Base-by-base conservation (phyloP, 495 filamentous ascomycete species). In the Aspergillus bertholletiae region DNA sequence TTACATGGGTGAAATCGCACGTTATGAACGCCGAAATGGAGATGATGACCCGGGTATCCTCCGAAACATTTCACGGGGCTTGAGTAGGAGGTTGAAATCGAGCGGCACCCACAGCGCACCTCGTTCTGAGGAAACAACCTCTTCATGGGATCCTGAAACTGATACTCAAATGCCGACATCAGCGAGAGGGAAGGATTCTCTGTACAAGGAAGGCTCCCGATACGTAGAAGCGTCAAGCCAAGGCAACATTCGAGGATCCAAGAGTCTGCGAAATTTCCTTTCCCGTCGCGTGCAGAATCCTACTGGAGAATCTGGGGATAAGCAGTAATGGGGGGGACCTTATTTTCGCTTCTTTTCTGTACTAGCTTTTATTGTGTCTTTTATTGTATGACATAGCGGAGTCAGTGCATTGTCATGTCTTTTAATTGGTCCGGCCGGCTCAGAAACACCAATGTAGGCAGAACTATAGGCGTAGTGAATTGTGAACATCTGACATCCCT, bases 1-100 rank as follows among this genome's bases (percentile, higher is more conserved):
- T 0, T 71, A 88, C 20, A 75, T 81, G 35, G 82, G 80, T n/a
- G 83, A 88, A 64, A 83, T 89, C 39, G 78, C 88, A 39, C 80
- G 82, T 30, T 56, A 85, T 26, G 80, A 80, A 57, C 78, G 69
- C 26, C 59, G 65, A 22, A 63, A 66, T 15, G 65, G 55, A 2
- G 72, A 75, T 27, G 68, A 72, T 5, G 68, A 61, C 15, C 59
- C 66, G 2, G 51, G 66, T 15, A 45, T 77, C 15, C 59, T 77
- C 53, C 61, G 61, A 46, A 59, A 57, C 6, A 61, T 76, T 17
- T 70, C 69, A 13, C 67, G 65, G n/a, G 60, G 64, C 2, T 61
- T 74, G 67, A 70, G 71, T 51, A 66, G 69, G 26, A 69, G 61
- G 24, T 34, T 69, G 49, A 74, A 73, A 48, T 61, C 59, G 8